These are phyloP conservation scores for Malassezia caprae DNA, from an alignment of 1,284 basidiomycete species.

Conservation along the genomic window DNA sequence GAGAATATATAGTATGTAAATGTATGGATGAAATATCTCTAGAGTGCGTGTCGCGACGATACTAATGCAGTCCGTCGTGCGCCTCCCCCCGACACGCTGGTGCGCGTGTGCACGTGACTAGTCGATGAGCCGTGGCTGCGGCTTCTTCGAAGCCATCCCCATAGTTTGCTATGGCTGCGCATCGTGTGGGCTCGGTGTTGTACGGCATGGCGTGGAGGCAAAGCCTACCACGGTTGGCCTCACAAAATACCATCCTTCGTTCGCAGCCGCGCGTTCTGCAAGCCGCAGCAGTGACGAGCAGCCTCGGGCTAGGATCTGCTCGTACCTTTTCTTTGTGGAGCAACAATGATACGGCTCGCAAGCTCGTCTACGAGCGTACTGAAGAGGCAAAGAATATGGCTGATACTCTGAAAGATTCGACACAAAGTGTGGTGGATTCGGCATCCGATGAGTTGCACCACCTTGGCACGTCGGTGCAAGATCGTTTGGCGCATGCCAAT, in stretches of 20 bases:
- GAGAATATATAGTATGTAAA: neutral
- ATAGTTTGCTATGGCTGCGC: constrained; percentile 4
- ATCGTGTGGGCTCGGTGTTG: constrained; percentile 5
- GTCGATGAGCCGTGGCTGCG: neutral
- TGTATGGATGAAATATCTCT: neutral
- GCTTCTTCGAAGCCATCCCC: neutral
- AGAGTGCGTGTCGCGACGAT: neutral
- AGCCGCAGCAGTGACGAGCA: neutral
- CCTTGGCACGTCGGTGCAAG: constrained; percentile 5
- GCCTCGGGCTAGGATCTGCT: neutral
- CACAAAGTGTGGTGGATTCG: neutral
- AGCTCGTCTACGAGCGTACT: neutral
- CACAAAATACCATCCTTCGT: neutral
- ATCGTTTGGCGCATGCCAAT: constrained; percentile 6
- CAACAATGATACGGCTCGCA: constrained; percentile 11
- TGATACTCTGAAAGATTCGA: neutral
- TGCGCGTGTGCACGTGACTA: neutral
- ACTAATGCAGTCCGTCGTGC: neutral
- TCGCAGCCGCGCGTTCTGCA: neutral
- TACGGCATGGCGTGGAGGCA: neutral
- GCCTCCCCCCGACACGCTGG: neutral
- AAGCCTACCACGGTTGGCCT: neutral
- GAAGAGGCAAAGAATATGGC: neutral
- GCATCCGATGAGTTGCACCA: neutral
- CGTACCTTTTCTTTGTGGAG: constrained; percentile 11